Conservation (phyloP, 352 stramenopile species). For the Phytophthora ramorum region DNA sequence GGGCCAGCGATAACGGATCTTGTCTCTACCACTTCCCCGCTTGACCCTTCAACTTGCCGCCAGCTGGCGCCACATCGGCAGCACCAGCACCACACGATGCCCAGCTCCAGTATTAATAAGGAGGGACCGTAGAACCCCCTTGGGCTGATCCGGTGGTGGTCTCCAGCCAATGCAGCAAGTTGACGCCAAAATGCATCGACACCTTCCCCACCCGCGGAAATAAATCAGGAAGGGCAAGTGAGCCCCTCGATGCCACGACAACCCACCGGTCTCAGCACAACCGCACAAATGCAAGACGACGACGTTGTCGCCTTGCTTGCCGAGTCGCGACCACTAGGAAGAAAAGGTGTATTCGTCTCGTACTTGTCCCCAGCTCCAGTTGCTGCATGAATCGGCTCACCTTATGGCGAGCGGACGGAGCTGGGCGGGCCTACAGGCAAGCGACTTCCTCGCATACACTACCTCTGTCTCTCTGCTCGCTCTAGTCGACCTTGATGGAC, state of each 20-base stretch:
- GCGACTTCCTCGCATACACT: slow-evolving; percentile 12
- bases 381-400: slow-evolving; percentile 6
- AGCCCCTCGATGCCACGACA: slow-evolving; percentile 36
- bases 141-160: slow-evolving; percentile 1
- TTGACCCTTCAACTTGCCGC: slow-evolving; percentile 12
- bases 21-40: slow-evolving; percentile 18
- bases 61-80: neutral
- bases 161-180: neutral
- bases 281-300: slow-evolving; percentile 17
- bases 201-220: slow-evolving; percentile 12
- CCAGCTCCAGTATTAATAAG: neutral
- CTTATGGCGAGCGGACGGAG: slow-evolving; percentile 12
- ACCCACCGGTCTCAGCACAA: slow-evolving; percentile 8
- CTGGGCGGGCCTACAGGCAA: slow-evolving; percentile 18
- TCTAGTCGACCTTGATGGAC: slow-evolving; percentile 61
- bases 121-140: slow-evolving; percentile 3
- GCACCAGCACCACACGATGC: slow-evolving; percentile 26
- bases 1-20: slow-evolving; percentile 11
- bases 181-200: neutral
- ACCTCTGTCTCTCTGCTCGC: slow-evolving; percentile 5
- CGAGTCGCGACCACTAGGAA: slow-evolving; percentile 27
- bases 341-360: slow-evolving; percentile 33
- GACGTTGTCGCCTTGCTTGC: slow-evolving; percentile 23
- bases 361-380: slow-evolving; percentile 2
- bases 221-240: slow-evolving; percentile 30